Percentiles rank a stretch among this genome's conserved stretches.
These are phyloP conservation scores for Quercus ilex DNA, from an alignment of 306 rosid genomes.

Conservation along the genomic window DNA sequence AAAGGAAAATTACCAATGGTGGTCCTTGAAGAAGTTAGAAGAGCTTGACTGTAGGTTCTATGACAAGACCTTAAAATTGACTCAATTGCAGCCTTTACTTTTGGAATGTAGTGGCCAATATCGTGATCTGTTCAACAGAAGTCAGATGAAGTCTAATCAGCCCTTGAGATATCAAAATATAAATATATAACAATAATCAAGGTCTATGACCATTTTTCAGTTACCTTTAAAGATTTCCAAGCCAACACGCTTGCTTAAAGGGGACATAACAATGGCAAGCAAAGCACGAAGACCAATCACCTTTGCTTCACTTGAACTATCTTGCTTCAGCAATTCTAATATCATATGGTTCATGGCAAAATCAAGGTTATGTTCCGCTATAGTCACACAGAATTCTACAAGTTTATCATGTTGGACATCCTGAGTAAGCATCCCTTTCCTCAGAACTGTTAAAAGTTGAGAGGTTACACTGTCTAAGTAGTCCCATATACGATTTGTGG, in stretches of 20 bases:
- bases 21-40: conserved; percentile 92
- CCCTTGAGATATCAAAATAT: conserved; percentile 13
- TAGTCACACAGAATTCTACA: conserved; percentile 95
- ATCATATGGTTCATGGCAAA: conserved; percentile 99
- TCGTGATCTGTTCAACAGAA: conserved; percentile 71
- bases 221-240: conserved; percentile 88
- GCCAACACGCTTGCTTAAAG: conserved; percentile 81
- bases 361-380: conserved; percentile 97
- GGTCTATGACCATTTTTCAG: conserved; percentile 8
- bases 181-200: neutral
- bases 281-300: conserved; percentile 98
- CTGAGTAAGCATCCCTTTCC: conserved; percentile 98
- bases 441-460: conserved; percentile 79
- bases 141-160: conserved; percentile 13
- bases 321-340: conserved; percentile 90
- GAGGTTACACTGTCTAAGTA: conserved; percentile 92
- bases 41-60: conserved; percentile 84
- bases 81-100: conserved; percentile 96
- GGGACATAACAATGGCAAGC: conserved; percentile 90
- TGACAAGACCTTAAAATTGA: conserved; percentile 84
- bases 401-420: conserved; percentile 98
- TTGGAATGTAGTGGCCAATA: conserved; percentile 92
- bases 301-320: conserved; percentile 93
- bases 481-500: conserved; percentile 93
- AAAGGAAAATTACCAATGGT: conserved; percentile 67